phyloP scores from a whole-genome alignment of 768 basidiomycete species.

The Hortiboletus flavorubellus region DNA sequence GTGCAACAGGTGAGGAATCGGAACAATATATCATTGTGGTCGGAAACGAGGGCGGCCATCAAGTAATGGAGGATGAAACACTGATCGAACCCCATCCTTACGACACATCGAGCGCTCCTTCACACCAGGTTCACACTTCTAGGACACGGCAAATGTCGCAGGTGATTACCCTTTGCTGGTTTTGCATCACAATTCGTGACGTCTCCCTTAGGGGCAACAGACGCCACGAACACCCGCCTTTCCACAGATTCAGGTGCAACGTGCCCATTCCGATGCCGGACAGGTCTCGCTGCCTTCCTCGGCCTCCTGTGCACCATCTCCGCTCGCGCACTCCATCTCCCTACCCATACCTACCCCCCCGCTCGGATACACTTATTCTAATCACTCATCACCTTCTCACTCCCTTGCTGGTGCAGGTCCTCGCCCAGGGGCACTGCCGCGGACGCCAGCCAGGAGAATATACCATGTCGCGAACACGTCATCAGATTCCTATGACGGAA shows the following conservation, averaged over 20 bases:
- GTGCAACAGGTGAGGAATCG: constrained; percentile 9
- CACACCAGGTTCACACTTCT: constrained; percentile 16
- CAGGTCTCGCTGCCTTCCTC: constrained; percentile 8
- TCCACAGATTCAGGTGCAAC: constrained; percentile 26
- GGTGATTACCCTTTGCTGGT: constrained; percentile 6
- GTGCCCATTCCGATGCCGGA: constrained; percentile 18
- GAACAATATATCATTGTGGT: constrained; percentile 29
- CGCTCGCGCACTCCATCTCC: constrained; percentile 23
- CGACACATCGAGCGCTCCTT: constrained; percentile 23
- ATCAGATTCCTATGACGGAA: constrained; percentile 19
- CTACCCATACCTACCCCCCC: constrained; percentile 18
- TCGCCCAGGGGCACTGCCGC: constrained; percentile 15
- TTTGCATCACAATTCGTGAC: background rate
- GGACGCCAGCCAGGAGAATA: constrained; percentile 37
- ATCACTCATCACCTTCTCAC: constrained; percentile 11
- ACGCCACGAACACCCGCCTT: constrained; percentile 17
- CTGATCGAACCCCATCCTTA: constrained; percentile 21
- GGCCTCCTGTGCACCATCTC: constrained; percentile 18
- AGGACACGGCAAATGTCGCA: constrained; percentile 7
- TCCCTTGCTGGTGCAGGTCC: background rate
- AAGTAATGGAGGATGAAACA: constrained; percentile 15
- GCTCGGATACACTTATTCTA: constrained; percentile 2
- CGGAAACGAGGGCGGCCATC: constrained; percentile 9
- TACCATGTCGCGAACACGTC: constrained; percentile 43
- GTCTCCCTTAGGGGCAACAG: constrained; percentile 10